Conservation (phyloP, 1,284 basidiomycete genomes). For the Cutaneotrichosporon sp. region DNA sequence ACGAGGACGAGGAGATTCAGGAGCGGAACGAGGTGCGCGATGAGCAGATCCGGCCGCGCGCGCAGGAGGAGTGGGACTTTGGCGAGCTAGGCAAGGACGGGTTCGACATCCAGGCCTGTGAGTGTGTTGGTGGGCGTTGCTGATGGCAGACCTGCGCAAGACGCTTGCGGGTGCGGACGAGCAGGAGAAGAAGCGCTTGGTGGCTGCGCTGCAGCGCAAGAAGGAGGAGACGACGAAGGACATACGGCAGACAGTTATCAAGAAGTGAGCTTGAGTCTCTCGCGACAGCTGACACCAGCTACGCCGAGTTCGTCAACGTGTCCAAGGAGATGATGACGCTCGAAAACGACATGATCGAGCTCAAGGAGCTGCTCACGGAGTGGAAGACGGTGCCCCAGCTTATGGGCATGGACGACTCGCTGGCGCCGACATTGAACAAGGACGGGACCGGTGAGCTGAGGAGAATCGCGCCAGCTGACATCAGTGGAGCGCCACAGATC, state of each 20-base stretch:
- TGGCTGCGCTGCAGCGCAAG: conserved; percentile 44
- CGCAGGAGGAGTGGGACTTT: conserved; percentile 59
- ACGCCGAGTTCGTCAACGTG: conserved; percentile 92
- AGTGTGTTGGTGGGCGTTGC: conserved; percentile 42
- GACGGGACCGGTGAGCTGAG: conserved; percentile 40
- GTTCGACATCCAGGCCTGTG: conserved; percentile 80
- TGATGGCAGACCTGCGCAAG: conserved; percentile 23
- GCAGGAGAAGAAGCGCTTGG: conserved; percentile 51
- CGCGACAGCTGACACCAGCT: conserved; percentile 59
- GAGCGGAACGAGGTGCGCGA: conserved; percentile 26
- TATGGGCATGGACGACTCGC: conserved; percentile 75
- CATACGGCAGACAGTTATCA: conserved; percentile 70
- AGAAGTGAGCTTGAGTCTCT: conserved; percentile 64
- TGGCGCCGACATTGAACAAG: conserved; percentile 49
- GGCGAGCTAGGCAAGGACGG: conserved; percentile 69
- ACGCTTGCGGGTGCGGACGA: conserved; percentile 51
- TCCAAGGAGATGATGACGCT: conserved; percentile 96
- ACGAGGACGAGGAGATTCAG: conserved; percentile 20
- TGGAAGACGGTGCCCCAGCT: conserved; percentile 95
- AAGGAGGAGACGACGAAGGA: conserved; percentile 48
- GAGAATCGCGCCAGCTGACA: conserved; percentile 18
- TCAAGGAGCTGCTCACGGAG: conserved; percentile 90
- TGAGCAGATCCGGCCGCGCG: conserved; percentile 38
- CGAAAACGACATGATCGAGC: conserved; percentile 96
- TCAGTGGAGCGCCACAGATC: conserved; percentile 63